phyloP scores from a whole-genome alignment of 1,284 basidiomycete genomes.

The Pseudozyma thailandica region DNA sequence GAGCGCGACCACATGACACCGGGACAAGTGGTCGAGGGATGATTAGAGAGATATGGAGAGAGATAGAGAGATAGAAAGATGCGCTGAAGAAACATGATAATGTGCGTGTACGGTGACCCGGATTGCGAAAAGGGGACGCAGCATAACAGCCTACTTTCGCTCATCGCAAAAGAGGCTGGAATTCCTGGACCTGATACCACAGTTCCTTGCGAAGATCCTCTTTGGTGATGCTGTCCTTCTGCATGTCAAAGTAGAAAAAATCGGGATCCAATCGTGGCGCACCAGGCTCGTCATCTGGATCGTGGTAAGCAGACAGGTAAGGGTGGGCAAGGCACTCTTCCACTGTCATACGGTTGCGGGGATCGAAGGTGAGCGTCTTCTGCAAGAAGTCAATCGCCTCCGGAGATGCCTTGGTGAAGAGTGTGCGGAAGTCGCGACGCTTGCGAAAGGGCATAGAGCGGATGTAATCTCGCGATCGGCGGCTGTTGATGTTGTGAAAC shows the following conservation, averaged over 20 bases:
- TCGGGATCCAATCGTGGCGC: constrained; percentile 52
- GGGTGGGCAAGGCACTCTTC: constrained; percentile 65
- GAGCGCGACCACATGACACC: no score
- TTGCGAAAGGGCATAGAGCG: constrained; percentile 90
- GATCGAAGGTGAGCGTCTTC: constrained; percentile 80
- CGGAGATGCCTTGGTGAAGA: constrained; percentile 80
- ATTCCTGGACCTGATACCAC: constrained; percentile 59
- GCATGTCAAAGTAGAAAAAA: constrained; percentile 60
- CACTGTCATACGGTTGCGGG: constrained; percentile 61
- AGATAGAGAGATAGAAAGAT: neutral
- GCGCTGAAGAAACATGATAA: neutral
- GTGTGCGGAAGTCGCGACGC: constrained; percentile 78
- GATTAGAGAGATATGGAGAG: no score
- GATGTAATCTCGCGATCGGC: constrained; percentile 88
- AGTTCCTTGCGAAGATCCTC: constrained; percentile 59
- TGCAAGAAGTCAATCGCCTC: constrained; percentile 81
- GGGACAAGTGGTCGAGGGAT: no score
- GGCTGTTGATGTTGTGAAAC: constrained; percentile 78
- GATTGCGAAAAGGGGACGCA: no score
- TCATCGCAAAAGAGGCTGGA: constrained; percentile 50
- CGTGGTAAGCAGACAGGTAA: constrained; percentile 63
- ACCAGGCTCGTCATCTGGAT: constrained; percentile 62
- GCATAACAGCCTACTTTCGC: no score
- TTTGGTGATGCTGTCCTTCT: constrained; percentile 51
- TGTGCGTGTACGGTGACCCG: no score